Evolutionary conservation across 2,329 filamentous ascomycete species (phyloP).

Genomic region (Trichoderma guizhouense): DNA sequence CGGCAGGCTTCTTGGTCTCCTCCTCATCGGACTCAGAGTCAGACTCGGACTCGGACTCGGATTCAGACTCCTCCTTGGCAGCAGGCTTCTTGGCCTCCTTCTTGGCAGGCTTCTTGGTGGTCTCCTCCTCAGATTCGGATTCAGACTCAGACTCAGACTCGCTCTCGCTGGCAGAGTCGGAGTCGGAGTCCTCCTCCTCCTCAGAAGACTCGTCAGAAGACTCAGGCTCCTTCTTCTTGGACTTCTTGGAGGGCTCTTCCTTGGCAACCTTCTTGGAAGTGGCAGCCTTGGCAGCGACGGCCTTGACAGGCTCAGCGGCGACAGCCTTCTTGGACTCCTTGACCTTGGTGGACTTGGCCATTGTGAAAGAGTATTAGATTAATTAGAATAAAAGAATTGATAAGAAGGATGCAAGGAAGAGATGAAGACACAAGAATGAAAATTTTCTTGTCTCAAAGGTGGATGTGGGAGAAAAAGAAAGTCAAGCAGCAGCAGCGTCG

Average conservation of each 20-base stretch:
- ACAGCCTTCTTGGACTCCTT: constrained; percentile 51
- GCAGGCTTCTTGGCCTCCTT: constrained; percentile 35
- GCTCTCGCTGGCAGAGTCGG: constrained; percentile 35
- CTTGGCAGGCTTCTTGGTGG: constrained; percentile 22
- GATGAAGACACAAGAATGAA: constrained; percentile 11
- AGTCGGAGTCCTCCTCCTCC: constrained; percentile 31
- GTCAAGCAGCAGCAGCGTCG: background rate
- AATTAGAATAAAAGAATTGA: background rate
- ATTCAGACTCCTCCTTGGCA: constrained; percentile 28
- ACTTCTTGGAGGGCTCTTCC: constrained; percentile 46
- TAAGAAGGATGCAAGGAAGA: background rate
- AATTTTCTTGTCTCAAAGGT: constrained; percentile 23
- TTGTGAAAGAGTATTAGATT: constrained; percentile 38
- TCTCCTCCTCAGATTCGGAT: constrained; percentile 23
- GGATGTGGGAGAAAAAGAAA: constrained; percentile 10
- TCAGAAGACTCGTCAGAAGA: constrained; percentile 35
- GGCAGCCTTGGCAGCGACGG: constrained; percentile 61
- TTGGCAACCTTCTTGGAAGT: constrained; percentile 50
- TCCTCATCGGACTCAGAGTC: constrained; percentile 25
- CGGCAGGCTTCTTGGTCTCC: constrained; percentile 31
- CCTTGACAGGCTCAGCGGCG: constrained; percentile 57
- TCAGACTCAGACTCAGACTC: constrained; percentile 24
- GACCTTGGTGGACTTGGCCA: constrained; percentile 67
- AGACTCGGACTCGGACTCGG: constrained; percentile 33
- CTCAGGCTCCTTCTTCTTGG: constrained; percentile 45